phyloP scores from a whole-genome alignment of 108 stramenopile species.

The Phaeodactylum tricornutum region DNA sequence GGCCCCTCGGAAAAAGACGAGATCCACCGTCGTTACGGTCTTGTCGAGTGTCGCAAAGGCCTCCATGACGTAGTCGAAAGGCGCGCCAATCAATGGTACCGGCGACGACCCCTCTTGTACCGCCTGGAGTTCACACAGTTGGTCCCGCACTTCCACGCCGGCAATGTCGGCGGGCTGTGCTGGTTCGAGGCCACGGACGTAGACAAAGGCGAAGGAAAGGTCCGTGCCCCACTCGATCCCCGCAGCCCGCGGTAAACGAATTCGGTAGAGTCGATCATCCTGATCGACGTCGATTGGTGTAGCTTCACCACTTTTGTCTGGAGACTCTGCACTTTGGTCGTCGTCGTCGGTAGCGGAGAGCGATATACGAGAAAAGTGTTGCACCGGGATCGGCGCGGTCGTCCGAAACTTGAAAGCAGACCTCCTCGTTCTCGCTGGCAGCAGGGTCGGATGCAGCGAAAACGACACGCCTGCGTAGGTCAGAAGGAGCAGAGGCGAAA shows the following conservation, averaged over 20 bases:
- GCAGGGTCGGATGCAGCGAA: too few relatives aligned
- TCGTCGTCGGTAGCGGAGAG: too few relatives aligned
- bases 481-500: too few relatives aligned
- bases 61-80: constrained; percentile 84
- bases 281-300: not conserved
- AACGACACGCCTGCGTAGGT: too few relatives aligned
- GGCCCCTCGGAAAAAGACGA: constrained; percentile 85
- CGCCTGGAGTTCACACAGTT: constrained; percentile 68
- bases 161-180: constrained; percentile 58
- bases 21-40: constrained; percentile 50
- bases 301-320: not conserved
- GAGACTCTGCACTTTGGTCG: not conserved
- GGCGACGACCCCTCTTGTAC: constrained; percentile 14
- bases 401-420: too few relatives aligned
- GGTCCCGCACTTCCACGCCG: constrained; percentile 69
- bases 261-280: not conserved
- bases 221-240: constrained; percentile 95
- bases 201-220: constrained; percentile 86
- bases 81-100: constrained; percentile 55
- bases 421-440: too few relatives aligned
- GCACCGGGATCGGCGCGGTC: too few relatives aligned
- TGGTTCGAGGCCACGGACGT: constrained; percentile 79
- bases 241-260: not conserved
- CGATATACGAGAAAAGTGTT: too few relatives aligned
- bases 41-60: constrained; percentile 64